Conservation (phyloP, 2,329 filamentous ascomycete species). For the Colletotrichum plurivorum region DNA sequence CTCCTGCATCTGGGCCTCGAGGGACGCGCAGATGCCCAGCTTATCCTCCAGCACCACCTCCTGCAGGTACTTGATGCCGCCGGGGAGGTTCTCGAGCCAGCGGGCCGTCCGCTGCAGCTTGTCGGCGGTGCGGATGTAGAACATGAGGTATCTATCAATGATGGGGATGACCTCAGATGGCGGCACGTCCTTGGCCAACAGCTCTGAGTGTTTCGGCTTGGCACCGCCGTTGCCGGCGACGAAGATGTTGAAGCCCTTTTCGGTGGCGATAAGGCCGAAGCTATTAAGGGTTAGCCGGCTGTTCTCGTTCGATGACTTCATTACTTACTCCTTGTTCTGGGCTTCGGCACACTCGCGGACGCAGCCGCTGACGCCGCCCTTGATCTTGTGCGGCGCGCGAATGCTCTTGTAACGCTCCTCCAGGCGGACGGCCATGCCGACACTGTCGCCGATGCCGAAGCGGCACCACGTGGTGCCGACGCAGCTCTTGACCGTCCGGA, state of each 20-base stretch:
- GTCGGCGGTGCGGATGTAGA: conserved; percentile 94
- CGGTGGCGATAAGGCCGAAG: conserved; percentile 91
- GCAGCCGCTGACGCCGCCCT: conserved; percentile 90
- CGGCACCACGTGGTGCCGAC: conserved; percentile 94
- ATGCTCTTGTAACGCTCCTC: conserved; percentile 95
- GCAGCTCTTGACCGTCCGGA: conserved; percentile 92
- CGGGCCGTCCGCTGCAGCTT: conserved; percentile 90
- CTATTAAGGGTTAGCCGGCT: conserved; percentile 54
- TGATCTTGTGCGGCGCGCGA: conserved; percentile 90
- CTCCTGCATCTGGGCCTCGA: conserved; percentile 90
- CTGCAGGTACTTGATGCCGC: conserved; percentile 85
- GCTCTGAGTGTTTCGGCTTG: conserved; percentile 84
- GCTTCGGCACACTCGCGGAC: conserved; percentile 95
- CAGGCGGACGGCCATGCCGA: conserved; percentile 88
- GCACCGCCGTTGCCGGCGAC: conserved; percentile 92
- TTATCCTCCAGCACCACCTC: conserved; percentile 89
- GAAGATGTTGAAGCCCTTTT: conserved; percentile 95
- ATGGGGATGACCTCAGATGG: conserved; percentile 87
- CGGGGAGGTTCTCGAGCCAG: conserved; percentile 88
- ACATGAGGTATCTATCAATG: conserved; percentile 89
- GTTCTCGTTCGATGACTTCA: background rate
- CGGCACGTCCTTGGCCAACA: conserved; percentile 88
- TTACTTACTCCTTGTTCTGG: conserved; percentile 85
- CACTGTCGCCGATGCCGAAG: conserved; percentile 89
- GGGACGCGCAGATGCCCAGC: conserved; percentile 85